phyloP scores from a whole-genome alignment of 2,329 filamentous ascomycete species.

The Colletotrichum liaoningense region DNA sequence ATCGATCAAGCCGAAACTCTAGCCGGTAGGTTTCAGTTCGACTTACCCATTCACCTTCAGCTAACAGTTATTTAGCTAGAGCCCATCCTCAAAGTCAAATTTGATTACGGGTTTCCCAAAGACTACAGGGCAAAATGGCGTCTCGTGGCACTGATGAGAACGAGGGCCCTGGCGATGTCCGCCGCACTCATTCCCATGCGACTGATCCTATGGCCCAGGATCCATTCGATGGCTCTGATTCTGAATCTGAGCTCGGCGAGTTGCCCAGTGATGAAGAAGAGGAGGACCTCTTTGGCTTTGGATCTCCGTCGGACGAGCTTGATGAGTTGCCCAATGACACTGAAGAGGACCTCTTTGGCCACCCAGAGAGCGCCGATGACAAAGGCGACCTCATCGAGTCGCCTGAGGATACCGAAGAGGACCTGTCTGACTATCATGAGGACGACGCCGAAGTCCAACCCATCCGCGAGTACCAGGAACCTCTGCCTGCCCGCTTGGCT shows the following conservation, averaged over 20 bases:
- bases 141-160: not conserved
- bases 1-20: not conserved
- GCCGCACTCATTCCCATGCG: constrained; percentile 1
- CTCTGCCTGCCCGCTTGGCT: not conserved
- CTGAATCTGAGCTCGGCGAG: not conserved
- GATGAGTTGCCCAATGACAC: too few relatives aligned
- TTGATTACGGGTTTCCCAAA: not conserved
- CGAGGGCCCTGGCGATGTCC: not conserved
- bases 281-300: not conserved
- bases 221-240: not conserved
- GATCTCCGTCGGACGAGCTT: too few relatives aligned
- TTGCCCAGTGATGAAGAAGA: not conserved
- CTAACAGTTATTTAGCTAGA: not conserved
- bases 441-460: not conserved
- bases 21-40: not conserved
- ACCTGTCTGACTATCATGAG: not conserved
- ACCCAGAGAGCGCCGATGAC: too few relatives aligned
- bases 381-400: too few relatives aligned
- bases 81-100: not conserved
- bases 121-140: constrained; percentile 4
- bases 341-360: too few relatives aligned
- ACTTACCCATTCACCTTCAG: not conserved
- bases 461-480: not conserved
- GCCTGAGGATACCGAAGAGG: not conserved
- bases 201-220: not conserved